phyloP scores from a whole-genome alignment of 345 rosid species.

The Raphanus sativus region DNA sequence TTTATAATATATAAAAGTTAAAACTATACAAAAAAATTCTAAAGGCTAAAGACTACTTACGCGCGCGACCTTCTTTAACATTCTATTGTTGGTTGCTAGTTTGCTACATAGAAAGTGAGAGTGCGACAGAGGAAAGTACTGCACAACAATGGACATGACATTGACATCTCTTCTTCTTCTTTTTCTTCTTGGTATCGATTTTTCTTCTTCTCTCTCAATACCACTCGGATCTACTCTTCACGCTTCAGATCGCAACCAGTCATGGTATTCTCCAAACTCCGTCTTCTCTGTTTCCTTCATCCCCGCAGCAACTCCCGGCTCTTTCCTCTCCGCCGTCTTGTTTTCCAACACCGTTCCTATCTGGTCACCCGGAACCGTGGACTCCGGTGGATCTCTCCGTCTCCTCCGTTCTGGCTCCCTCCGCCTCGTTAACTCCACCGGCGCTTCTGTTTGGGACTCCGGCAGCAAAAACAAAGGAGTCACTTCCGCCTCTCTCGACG shows the following conservation, averaged over 20 bases:
- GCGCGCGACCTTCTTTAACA: neutral
- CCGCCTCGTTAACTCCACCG: constrained; percentile 60
- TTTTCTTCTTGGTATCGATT: neutral
- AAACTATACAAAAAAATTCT: neutral
- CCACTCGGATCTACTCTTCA: constrained; percentile 45
- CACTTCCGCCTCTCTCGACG: constrained; percentile 51
- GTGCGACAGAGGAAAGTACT: neutral
- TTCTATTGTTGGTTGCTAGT: neutral
- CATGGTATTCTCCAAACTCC: constrained; percentile 46
- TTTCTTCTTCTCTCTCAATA: constrained; percentile 33
- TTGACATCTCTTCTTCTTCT: neutral
- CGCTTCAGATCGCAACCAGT: constrained; percentile 41
- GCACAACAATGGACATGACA: neutral
- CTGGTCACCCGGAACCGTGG: constrained; percentile 56
- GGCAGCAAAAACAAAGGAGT: constrained; percentile 44
- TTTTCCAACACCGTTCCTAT: constrained; percentile 47
- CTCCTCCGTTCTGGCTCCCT: constrained; percentile 53
- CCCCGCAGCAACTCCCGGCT: constrained; percentile 31
- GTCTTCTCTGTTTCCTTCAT: constrained; percentile 52
- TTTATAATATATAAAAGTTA: neutral
- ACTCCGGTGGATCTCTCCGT: constrained; percentile 47
- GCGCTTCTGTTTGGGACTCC: constrained; percentile 58
- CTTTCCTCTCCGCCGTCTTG: constrained; percentile 47
- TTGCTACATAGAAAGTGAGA: neutral
- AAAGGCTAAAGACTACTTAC: neutral